A percentile compares a stretch with the other conserved stretches of the same genome.
Conservation (phyloP, 169 alveolate genomes). For the Plasmodium relictum region DNA sequence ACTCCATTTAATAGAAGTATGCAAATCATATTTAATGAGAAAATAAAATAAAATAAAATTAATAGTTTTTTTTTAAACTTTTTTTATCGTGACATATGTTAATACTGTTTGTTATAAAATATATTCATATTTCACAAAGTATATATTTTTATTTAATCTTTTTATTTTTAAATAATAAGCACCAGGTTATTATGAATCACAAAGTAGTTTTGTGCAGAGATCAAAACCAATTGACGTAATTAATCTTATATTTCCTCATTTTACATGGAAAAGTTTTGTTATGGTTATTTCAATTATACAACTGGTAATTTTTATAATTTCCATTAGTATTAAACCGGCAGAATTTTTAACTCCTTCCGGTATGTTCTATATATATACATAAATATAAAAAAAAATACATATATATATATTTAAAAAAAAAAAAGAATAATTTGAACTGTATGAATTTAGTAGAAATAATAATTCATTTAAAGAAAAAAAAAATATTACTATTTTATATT, state of each 20-base stretch:
- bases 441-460: background rate
- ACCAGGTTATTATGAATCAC: slow-evolving; percentile 67
- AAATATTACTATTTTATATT: background rate
- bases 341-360: slow-evolving; percentile 75
- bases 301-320: slow-evolving; percentile 73
- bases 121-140: slow-evolving; percentile 15
- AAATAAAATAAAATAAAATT: too few species aligned
- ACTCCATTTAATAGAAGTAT: slow-evolving; percentile 74
- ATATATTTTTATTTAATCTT: background rate
- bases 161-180: slow-evolving; percentile 24
- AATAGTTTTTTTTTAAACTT: too few species aligned
- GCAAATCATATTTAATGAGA: too few species aligned
- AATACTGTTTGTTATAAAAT: background rate
- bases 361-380: slow-evolving; percentile 1
- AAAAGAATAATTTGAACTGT: background rate
- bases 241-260: slow-evolving; percentile 81
- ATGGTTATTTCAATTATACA: slow-evolving; percentile 78
- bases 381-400: background rate
- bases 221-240: slow-evolving; percentile 75
- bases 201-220: slow-evolving; percentile 74
- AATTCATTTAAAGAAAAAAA: background rate
- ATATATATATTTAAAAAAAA: background rate
- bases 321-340: slow-evolving; percentile 62
- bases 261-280: slow-evolving; percentile 77
- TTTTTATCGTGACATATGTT: slow-evolving; percentile 1